Base-by-base conservation (phyloP, 441 rosid species). In the Syzygium malaccense region DNA sequence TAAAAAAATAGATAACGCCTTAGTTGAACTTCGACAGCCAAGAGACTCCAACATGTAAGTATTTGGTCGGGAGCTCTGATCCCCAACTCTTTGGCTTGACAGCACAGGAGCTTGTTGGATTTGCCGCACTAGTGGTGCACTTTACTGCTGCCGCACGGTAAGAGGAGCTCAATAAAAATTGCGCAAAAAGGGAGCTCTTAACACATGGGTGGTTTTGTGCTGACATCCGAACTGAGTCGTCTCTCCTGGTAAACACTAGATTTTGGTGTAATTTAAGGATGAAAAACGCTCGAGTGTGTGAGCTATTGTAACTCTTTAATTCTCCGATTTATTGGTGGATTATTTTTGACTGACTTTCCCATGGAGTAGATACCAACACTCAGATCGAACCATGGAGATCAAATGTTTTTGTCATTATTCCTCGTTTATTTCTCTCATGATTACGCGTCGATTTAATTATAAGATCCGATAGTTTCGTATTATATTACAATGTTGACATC, bases 371-470 rank as follows among this genome's bases (percentile, higher is more conserved):
- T 32, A 66, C 6, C 0, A 0, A 32, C 1, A 18, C 45, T 66
- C 6, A 18, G 4, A 66, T 0, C 1, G 9, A 32, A 66, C 12
- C 78, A n/a, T 0, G 0, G 2, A 66, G 12, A 66, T 32, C 32
- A 2, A 3, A 17, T 23, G 2, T 8, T 32, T 66, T 66, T 26
- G 32, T 66, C 17, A 17, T 66, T 66, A 15, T 37, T 66, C 12
- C 13, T 11, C 0, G 0, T 66, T 32, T 66, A 66, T 32, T 32
- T 66, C 7, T 66, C 2, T 3, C 0, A 11, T 66, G 33, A 8
- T 30, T 8, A 30, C 6, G 7, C 0, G 3, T 30, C 8, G 3
- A 66, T 30, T 66, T 32, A 30, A 32, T 66, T 30, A 30, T 30
- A 18, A 9, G 78, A 66, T 32, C 19, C 25, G 0, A 66, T 32